Conservation (phyloP, 2,329 filamentous ascomycete genomes). For the Triangularia verruculosa region DNA sequence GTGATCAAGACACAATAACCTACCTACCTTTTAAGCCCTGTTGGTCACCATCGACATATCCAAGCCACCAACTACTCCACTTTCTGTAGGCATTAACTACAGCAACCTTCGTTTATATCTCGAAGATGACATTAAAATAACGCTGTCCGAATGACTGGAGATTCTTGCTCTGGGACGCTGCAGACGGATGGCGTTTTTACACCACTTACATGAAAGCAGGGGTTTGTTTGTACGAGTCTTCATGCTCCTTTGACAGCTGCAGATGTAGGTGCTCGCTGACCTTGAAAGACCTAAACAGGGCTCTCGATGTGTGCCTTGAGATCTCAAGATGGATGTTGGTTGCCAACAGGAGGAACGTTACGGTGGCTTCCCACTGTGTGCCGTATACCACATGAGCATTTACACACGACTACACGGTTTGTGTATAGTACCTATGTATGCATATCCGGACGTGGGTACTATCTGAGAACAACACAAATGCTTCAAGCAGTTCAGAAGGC, state of each 20-base stretch:
- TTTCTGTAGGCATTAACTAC: too few species aligned
- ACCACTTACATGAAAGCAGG: not conserved
- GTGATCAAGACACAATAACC: not conserved
- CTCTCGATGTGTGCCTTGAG: not conserved
- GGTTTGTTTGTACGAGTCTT: not conserved
- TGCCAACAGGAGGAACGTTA: not conserved
- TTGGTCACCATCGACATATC: too few species aligned
- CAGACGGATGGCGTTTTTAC: not conserved
- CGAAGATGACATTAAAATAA: too few species aligned
- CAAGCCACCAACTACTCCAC: too few species aligned
- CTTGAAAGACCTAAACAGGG: not conserved
- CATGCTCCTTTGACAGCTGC: not conserved
- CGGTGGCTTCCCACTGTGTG: not conserved
- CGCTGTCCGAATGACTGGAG: not conserved
- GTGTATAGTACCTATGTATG: not conserved
- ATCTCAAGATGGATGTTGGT: not conserved
- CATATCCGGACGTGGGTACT: slow-evolving; percentile 10
- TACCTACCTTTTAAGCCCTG: too few species aligned
- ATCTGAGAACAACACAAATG: slow-evolving; percentile 20
- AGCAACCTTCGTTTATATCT: too few species aligned
- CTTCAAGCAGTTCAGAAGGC: slow-evolving; percentile 16
- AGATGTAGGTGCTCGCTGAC: not conserved
- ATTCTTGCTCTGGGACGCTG: not conserved
- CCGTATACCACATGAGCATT: not conserved
- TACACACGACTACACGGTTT: not conserved